Base-by-base conservation (phyloP, 2,329 filamentous ascomycete genomes). In the Dryadomyces sulphureus region DNA sequence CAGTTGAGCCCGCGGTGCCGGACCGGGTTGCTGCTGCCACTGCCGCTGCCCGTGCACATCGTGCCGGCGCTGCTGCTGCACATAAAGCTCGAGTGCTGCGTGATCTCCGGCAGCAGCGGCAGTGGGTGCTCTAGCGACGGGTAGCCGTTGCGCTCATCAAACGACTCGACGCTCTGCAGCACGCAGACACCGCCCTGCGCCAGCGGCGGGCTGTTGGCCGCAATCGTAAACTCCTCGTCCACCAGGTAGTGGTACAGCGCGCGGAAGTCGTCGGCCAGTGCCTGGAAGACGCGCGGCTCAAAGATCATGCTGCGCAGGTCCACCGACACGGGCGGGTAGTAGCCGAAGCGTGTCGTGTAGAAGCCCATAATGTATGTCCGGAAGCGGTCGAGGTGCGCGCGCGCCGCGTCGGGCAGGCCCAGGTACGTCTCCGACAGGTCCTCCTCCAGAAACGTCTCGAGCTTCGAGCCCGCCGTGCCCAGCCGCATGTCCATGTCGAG, bases 331-430 rank as follows among this genome's bases (percentile, higher is more conserved):
- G 84, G 83, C 0, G 85, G 84, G 60, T 83, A 90, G 53, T 79
- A 81, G 5, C 83, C 82, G 27, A 86, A 69, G 45, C 78, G 79
- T 0, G 72, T 67, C 1, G 75, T 66, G 56, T 87, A 89, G 54
- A 78, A 81, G 0, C 68, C 67, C 22, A 79, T 67, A 1, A 92
- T 60, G 51, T 85, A 84, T 8, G 73, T 70, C 41, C 84, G 71
- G 58, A 90, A 90, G 2, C 75, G 73, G 50, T 87, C 78, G 1
- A 90, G 70, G 54, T 92, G 84, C 3, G 73, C 68, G 51, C 79
- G 67, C 4, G 76, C 72, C 1, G 70, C 73, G 1, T 68, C 60
- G 1, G 77, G 67, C 1, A 89, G 67, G 2, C 80, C 81, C n/a
- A 87, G 63, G 45, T 79, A 65, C 1, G 75, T 63, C 41, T 81